Percentiles rank a stretch among this genome's conserved stretches.
These are phyloP conservation scores for Aspergillus transmontanensis DNA, from an alignment of 2,329 filamentous ascomycete genomes.

Conservation along the genomic window DNA sequence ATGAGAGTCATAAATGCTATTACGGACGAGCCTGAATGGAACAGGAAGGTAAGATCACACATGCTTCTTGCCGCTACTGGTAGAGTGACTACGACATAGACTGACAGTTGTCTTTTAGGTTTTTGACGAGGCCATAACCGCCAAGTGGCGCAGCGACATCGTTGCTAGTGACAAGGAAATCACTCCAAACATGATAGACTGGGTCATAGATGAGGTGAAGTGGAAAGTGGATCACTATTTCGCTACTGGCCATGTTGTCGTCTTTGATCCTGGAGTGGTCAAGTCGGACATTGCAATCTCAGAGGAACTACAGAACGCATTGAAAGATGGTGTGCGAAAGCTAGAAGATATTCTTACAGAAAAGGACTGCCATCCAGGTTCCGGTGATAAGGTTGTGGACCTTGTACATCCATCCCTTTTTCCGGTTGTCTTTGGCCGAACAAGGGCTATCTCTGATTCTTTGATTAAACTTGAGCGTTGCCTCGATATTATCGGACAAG, in stretches of 20 bases:
- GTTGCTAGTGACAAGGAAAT: conserved; percentile 23
- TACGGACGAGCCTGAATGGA: conserved; percentile 48
- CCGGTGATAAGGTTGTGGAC: conserved; percentile 61
- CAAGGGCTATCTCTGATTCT: conserved; percentile 23
- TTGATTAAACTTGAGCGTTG: conserved; percentile 28
- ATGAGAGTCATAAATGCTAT: conserved; percentile 45
- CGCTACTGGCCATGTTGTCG: conserved; percentile 42
- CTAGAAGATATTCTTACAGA: conserved; percentile 50
- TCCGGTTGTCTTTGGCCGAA: conserved; percentile 35
- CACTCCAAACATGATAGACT: conserved; percentile 39
- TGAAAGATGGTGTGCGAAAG: conserved; percentile 50
- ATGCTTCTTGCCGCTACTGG: background rate
- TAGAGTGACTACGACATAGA: background rate
- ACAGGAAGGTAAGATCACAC: conserved; percentile 37
- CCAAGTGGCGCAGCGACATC: conserved; percentile 38
- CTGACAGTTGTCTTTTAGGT: conserved; percentile 14
- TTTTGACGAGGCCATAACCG: conserved; percentile 37
- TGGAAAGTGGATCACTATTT: conserved; percentile 45
- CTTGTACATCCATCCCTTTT: conserved; percentile 64
- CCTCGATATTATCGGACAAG: conserved; percentile 18
- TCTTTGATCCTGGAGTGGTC: conserved; percentile 50
- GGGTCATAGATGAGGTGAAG: conserved; percentile 51
- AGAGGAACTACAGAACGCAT: conserved; percentile 40
- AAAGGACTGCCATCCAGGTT: conserved; percentile 67
- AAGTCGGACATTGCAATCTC: conserved; percentile 58